Evolutionary conservation across 2,329 filamentous ascomycete species (phyloP).

Genomic region (Pseudogymnoascus sp.): DNA sequence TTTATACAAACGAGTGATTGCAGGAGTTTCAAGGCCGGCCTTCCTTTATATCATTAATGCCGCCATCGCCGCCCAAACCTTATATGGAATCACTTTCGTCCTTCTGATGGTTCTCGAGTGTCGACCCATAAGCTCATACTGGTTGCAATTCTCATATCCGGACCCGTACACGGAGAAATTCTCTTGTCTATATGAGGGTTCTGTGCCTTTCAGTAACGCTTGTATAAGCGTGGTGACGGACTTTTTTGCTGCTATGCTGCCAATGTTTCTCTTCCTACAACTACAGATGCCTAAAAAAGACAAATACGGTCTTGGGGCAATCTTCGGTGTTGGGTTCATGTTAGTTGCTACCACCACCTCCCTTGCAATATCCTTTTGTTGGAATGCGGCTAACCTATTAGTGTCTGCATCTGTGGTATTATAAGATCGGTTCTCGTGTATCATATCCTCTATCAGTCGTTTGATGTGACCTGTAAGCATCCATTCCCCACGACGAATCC

Average conservation of each 20-base stretch:
- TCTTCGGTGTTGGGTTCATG: conserved; percentile 4
- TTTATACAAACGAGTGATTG: neutral
- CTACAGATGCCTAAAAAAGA: conserved; percentile 1
- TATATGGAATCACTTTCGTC: neutral
- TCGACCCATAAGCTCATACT: neutral
- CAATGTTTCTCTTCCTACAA: conserved; percentile 1
- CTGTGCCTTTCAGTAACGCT: neutral
- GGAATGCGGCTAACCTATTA: neutral
- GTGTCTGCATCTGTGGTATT: neutral
- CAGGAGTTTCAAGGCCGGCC: neutral
- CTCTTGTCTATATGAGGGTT: neutral
- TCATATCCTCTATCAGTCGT: neutral
- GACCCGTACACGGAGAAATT: neutral
- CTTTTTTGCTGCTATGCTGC: neutral
- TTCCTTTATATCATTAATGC: neutral
- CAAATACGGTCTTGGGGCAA: conserved; percentile 4
- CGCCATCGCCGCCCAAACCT: neutral
- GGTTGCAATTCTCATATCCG: conserved; percentile 5
- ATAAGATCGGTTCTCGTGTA: neutral
- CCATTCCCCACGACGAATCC: neutral
- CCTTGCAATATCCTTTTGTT: neutral
- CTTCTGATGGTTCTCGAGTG: neutral
- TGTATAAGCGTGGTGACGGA: neutral
- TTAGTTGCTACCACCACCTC: neutral
- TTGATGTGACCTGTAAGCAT: conserved; percentile 5